Percentiles rank a stretch among this genome's conserved stretches.
phyloP scores from a whole-genome alignment of 2,329 filamentous ascomycete genomes.

The Hypoxylon sp. region DNA sequence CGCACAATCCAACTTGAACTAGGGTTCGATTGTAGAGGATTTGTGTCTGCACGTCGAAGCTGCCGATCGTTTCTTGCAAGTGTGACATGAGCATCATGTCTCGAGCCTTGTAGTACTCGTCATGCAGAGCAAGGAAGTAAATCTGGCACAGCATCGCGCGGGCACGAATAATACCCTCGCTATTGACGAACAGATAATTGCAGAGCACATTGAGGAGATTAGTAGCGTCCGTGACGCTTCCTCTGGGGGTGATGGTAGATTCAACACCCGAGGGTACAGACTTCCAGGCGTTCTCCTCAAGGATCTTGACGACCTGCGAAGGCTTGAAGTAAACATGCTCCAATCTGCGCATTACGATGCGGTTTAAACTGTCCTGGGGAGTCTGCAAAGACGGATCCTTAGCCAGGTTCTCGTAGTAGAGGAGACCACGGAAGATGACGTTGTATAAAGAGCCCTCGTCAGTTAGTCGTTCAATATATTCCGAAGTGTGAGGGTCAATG shows the following conservation, averaged over 20 bases:
- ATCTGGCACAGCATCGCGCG: conserved; percentile 98
- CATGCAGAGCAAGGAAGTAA: conserved; percentile 97
- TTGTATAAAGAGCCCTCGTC: conserved; percentile 94
- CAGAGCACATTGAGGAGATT: conserved; percentile 88
- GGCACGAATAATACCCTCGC: conserved; percentile 95
- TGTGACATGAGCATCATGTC: conserved; percentile 99
- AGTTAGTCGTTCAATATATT: conserved; percentile 95
- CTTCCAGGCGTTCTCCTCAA: conserved; percentile 96
- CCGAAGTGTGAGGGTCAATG: conserved; percentile 98
- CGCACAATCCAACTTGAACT: conserved; percentile 97
- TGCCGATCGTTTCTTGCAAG: conserved; percentile 95
- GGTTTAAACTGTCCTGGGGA: conserved; percentile 90
- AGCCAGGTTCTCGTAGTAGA: conserved; percentile 88
- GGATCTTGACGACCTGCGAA: conserved; percentile 89
- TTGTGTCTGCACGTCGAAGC: conserved; percentile 96
- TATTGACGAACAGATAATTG: conserved; percentile 94
- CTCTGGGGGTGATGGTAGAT: conserved; percentile 85
- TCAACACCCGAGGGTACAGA: conserved; percentile 77
- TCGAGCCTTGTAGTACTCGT: conserved; percentile 96
- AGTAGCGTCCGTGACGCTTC: conserved; percentile 76
- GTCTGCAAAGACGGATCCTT: conserved; percentile 79
- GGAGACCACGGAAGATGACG: conserved; percentile 87
- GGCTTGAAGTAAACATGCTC: conserved; percentile 99
- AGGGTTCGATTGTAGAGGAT: conserved; percentile 99
- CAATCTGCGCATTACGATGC: conserved; percentile 91